Percentiles rank a stretch among this genome's conserved stretches.
Conservation (phyloP, 495 filamentous ascomycete genomes). For the Penicillium mononematosum region DNA sequence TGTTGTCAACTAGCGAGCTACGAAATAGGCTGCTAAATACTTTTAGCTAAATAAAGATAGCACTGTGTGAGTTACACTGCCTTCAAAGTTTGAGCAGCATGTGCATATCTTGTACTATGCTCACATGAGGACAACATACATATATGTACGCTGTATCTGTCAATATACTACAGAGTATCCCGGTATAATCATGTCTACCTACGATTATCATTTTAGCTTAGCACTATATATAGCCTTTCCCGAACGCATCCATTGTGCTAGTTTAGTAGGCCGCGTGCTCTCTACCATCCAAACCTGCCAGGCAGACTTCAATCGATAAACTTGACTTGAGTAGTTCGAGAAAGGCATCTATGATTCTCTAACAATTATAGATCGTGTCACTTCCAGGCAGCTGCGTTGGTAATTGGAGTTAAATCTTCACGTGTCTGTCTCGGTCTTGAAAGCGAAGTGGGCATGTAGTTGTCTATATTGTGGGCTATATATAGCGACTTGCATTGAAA, state of each 20-base stretch:
- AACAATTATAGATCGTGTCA: neutral
- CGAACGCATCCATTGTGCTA: neutral
- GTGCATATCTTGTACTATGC: neutral
- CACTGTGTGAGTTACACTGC: neutral
- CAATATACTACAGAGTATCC: neutral
- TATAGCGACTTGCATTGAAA: neutral
- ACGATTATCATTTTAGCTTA: neutral
- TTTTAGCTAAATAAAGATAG: neutral
- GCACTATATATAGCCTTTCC: neutral
- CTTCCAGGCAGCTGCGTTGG: conserved; percentile 3
- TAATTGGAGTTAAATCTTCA: neutral
- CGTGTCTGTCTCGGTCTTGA: neutral
- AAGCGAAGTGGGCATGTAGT: neutral
- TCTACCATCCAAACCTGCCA: neutral
- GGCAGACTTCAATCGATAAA: neutral
- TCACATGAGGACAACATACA: neutral
- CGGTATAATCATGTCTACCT: neutral
- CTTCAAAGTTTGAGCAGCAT: neutral
- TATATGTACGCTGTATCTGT: no score
- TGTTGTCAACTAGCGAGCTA: neutral
- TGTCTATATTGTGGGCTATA: neutral
- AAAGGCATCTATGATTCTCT: neutral
- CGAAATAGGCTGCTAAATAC: neutral
- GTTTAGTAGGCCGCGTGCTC: neutral
- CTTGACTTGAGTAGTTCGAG: neutral